A percentile compares a stretch with the other conserved stretches of the same genome.
These are phyloP conservation scores for Geotrichum klebahnii DNA, from an alignment of 1,139 yeast species.

Conservation along the genomic window DNA sequence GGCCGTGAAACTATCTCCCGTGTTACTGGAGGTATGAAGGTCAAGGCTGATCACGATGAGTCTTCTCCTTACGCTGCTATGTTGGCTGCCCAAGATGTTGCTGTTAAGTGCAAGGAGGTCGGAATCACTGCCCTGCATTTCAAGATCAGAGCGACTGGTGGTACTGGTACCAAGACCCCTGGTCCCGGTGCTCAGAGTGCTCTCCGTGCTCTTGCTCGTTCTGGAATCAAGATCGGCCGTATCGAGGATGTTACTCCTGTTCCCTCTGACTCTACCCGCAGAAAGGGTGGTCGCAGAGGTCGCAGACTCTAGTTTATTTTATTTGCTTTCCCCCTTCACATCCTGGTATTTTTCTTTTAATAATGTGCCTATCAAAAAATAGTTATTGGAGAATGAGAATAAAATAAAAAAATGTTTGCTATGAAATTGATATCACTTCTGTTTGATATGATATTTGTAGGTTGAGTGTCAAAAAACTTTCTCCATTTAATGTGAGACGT, in stretches of 20 bases:
- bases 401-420: background rate
- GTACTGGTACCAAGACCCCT: constrained; percentile 99
- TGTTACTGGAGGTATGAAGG: constrained; percentile 99
- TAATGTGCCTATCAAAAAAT: constrained; percentile 2
- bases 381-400: constrained; percentile 9
- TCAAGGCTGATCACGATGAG: constrained; percentile 99
- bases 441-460: background rate
- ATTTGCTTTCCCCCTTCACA: background rate
- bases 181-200: constrained; percentile 99
- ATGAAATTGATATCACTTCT: background rate
- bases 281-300: constrained; percentile 99
- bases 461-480: background rate
- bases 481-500: too few species aligned
- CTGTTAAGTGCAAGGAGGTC: constrained; percentile 97
- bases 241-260: constrained; percentile 99
- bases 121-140: constrained; percentile 99
- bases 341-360: background rate
- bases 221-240: constrained; percentile 99
- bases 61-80: constrained; percentile 99
- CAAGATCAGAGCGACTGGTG: constrained; percentile 99
- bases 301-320: constrained; percentile 71
- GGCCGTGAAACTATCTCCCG: constrained; percentile 99
- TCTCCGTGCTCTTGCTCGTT: constrained; percentile 99
- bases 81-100: constrained; percentile 99
- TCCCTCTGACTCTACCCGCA: constrained; percentile 99